Evolutionary conservation across 805 yeast species (phyloP), one percentile per base, ranked within the genome.

Genomic region (Sugiyamaella qingdaonensis): DNA sequence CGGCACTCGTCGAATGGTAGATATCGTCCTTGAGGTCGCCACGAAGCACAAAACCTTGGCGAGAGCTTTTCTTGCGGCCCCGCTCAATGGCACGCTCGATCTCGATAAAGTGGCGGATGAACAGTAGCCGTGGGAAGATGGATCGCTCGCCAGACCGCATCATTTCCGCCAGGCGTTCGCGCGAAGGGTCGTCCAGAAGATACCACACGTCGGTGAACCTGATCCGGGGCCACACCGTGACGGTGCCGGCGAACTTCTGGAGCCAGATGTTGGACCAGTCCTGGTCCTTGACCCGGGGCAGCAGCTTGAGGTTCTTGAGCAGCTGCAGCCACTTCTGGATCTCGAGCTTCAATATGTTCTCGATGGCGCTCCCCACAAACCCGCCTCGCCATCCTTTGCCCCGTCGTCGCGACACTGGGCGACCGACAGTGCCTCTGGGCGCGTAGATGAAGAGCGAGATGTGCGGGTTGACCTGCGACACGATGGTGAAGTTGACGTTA

Each of bases 401-500:
- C 48, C 75, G 75, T 11, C 79, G 69, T 54, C 83, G 73, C 0
- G 85, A 77, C 19, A 87, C 88, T 0, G 95, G 95, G 53, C 85
- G 73, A 0, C 95, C 95, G 14, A 86, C 86, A 1, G 88, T 82
- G 1, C 95, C 95, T 59, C 84, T 78, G 21, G 92, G 89, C 7
- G 89, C 86, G 64, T 79, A 86, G 61, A 83, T 84, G 68, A 87
- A 86, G 18, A 87, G 71, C 45, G 86, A 78, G 32, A 86, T 84
- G 65, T 86, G 95, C 0, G 95, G 94, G 65, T 87, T 86, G 7
- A 86, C 92, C 69, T 86, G 95, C 16, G 89, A 82, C 16, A 87
- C 94, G 39, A 86, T 75, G 7, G 88, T 77, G 65, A 85, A 87
- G 64, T 81, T 86, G 34, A 84, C 89, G 61, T 87, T 86, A 67